phyloP scores from a whole-genome alignment of 2,329 filamentous ascomycete genomes.

The Claviceps fusiformis region DNA sequence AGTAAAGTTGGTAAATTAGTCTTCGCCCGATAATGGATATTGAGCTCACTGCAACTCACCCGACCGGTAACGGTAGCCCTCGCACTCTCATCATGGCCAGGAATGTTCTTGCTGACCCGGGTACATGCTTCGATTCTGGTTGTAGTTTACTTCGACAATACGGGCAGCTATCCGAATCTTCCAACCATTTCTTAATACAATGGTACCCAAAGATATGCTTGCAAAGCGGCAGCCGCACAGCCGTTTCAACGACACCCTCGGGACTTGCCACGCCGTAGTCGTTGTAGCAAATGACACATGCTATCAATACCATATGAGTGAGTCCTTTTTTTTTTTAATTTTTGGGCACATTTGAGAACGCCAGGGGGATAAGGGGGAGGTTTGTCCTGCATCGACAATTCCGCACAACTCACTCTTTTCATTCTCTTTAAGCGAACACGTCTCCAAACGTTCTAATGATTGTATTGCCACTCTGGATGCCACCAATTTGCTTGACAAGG shows the following conservation, averaged over 20 bases:
- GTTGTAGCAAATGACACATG: conserved; percentile 52
- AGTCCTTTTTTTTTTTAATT: neutral
- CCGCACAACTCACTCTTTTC: conserved; percentile 32
- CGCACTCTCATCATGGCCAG: conserved; percentile 19
- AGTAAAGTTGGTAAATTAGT: neutral
- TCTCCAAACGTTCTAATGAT: conserved; percentile 31
- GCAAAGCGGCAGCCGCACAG: conserved; percentile 46
- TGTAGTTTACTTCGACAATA: conserved; percentile 50
- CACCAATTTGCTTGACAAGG: conserved; percentile 28
- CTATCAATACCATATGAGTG: conserved; percentile 19
- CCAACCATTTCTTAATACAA: conserved; percentile 53
- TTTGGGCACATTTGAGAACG: neutral
- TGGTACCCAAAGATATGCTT: conserved; percentile 50
- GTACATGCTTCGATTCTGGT: conserved; percentile 26
- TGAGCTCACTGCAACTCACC: conserved; percentile 8
- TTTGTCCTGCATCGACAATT: neutral
- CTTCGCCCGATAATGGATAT: neutral
- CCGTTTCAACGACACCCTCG: conserved; percentile 42
- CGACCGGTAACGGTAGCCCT: conserved; percentile 10
- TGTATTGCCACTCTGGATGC: conserved; percentile 33
- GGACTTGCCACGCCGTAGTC: conserved; percentile 43
- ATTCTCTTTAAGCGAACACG: conserved; percentile 29
- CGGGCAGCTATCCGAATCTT: conserved; percentile 48
- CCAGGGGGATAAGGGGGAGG: too few species aligned
- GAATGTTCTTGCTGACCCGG: conserved; percentile 14